Conservation (phyloP, 1,139 yeast genomes). For the Arxiozyma slooffiae region DNA sequence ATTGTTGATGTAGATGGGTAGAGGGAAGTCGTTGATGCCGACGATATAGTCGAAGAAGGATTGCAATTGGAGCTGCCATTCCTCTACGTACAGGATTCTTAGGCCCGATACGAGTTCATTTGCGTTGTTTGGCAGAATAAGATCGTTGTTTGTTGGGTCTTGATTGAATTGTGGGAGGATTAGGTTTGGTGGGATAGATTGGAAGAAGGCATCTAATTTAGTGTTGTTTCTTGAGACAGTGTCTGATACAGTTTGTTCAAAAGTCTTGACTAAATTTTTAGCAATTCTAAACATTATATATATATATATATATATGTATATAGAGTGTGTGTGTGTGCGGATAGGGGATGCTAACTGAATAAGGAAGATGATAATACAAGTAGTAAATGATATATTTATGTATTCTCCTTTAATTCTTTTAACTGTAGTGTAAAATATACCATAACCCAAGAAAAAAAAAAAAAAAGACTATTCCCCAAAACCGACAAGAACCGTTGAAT, state of each 20-base stretch:
- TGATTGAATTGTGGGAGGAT: constrained; percentile 15
- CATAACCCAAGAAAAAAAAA: too few relatives aligned
- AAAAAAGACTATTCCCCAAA: too few relatives aligned
- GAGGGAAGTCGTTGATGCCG: constrained; percentile 64
- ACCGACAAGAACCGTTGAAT: too few relatives aligned
- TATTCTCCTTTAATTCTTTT: too few relatives aligned
- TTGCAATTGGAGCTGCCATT: constrained; percentile 37
- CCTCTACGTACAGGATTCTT: background rate
- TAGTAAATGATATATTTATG: too few relatives aligned
- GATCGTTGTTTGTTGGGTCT: background rate
- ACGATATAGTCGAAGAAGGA: constrained; percentile 82
- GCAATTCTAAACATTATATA: constrained; percentile 75
- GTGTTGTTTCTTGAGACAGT: constrained; percentile 23
- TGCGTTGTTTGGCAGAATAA: background rate
- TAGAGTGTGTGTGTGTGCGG: background rate
- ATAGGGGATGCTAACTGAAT: too few relatives aligned
- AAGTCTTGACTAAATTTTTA: constrained; percentile 64
- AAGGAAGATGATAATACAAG: too few relatives aligned
- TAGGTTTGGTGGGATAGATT: constrained; percentile 33
- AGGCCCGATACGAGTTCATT: constrained; percentile 6
- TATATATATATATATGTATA: too few relatives aligned
- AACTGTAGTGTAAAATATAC: too few relatives aligned
- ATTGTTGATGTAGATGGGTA: constrained; percentile 39
- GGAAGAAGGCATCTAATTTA: constrained; percentile 45
- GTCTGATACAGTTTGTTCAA: constrained; percentile 43